Base-by-base conservation (phyloP, 2,329 filamentous ascomycete species). In the Cladophialophora carrionii region DNA sequence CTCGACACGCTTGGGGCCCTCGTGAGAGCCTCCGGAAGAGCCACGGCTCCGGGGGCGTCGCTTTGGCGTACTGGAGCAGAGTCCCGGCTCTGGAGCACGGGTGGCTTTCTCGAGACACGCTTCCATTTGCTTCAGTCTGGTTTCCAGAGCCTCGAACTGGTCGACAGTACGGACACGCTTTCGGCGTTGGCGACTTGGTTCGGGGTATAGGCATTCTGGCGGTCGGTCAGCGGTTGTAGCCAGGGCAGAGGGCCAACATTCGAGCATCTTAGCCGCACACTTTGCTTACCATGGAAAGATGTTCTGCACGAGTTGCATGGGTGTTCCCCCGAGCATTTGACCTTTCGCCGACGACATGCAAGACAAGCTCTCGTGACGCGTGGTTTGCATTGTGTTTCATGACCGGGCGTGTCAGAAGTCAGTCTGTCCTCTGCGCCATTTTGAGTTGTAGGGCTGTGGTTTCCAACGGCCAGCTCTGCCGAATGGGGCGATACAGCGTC, bases 271-370 rank as follows among this genome's bases (percentile, higher is more conserved):
- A 12, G 17, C 14, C 12, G 14, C 34, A 17, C 3, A 17, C 34
- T 12, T 17, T 29, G 29, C 57, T 60, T n/a, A 60, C 57, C 57
- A 51, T 60, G 26, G 51, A 60, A 60, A 9, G 57, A 60, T 34
- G 14, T 60, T 29, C 22, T 46, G 48, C 57, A 60, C 9, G 43
- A 31, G 10, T 22, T 41, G 57, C 57, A 60, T 20, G 57, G 57
- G 41, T 53, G 29, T 14, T 32, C 48, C 52, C 57, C 48, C 17
- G 43, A 41, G n/a, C 57, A 60, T 34, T 22, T 60, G n/a, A 60
- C 34, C 46, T 60, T 60, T 31, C 57, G 29, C 32, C 52, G 37
- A 22, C 57, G 57, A 53, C 57, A 60, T 10, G 46, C 22, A n/a
- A 7, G 43, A 46, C 57, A 60, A n/a, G 57, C 57, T 20, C 43